Base-by-base conservation (phyloP, 176 grass and related monocot genomes). In the Eleusine indica region DNA sequence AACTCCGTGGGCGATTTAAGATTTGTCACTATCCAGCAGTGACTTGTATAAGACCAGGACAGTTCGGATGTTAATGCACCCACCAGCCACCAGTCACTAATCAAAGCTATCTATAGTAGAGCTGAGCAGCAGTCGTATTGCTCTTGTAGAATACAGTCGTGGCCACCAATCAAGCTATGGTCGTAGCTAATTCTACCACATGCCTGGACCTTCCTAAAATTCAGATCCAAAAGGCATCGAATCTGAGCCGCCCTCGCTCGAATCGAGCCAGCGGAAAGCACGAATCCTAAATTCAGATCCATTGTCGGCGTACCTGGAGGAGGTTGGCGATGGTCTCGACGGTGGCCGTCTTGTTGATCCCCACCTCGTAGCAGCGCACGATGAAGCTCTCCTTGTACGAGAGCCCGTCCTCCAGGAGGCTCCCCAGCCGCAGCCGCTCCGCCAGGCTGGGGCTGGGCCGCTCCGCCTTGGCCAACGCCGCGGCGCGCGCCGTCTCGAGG, bases 331-430 rank as follows among this genome's bases (percentile, higher is more conserved):
- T 95, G 61, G 92, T 95, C 88, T 95, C 95, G 54, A 98, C 89
- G 74, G 95, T 98, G 84, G 91, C 95, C 44, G 95, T 98, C 88
- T 95, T 98, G 63, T 98, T 93, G 82, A 98, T 92, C 22, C 95
- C 95, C 44, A 98, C 95, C 90, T 98, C 92, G 83, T 93, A 98
- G 88, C 84, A 91, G 47, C 95, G 74, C 73, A 98, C 82, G 70
- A 98, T 83, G 83, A 95, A 98, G 78, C 88, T 86, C 95, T 98
- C 95, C 90, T 91, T 98, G 76, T 95, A 98, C 47, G 90, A 94
- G 12, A 98, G 85, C 6, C 92, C 95, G 71, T 93, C 92, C 78
- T 91, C 90, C 18, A 93, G 80, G 71, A 98, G 83, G 90, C 92
- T 94, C 86, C 95, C 95, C 57, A 93, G 73, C 54, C 95, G 72